Base-by-base conservation (phyloP, 1,139 yeast genomes). In the Pichia sp. region DNA sequence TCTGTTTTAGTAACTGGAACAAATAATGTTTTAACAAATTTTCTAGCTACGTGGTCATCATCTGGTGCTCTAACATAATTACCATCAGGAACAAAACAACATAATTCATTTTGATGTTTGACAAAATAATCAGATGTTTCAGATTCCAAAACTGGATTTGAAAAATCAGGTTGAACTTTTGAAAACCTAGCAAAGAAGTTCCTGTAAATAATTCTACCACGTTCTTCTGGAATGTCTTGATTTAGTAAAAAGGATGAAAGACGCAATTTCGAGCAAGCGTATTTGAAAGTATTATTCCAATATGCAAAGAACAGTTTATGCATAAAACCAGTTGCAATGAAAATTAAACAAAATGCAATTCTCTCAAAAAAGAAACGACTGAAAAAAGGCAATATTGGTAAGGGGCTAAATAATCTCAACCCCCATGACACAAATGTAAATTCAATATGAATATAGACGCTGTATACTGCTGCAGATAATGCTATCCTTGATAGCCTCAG, bases 1-100 rank as follows among this genome's bases (percentile, higher is more conserved):
- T 90, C 96, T 55, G 82, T 84, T 54, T 80, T 83, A 1, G 95
- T 84, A 3, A 92, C 97, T 0, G 87, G 78, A 4, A 86, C 82
- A 64, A 94, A 92, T 50, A 89, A 64, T 41, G 74, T 73, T 55
- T 76, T 79, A 32, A 82, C 74, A 53, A 72, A 78, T 39, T 70
- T 74, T 51, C 89, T 70, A 0, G 94, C 78, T 27, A 84, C 78
- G 9, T 81, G 80, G 58, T 89, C 97, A 51, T 77, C 76, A 48
- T 78, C 83, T 1, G 98, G 98, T 0, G 90, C 98, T 44, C 98
- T 76, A 33, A 89, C 79, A 57, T 77, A 83, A 40, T 70, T 69
- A 3, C 99, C 98, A 63, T 87, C 82, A 1, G 87, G 87, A 3
- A 82, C 75, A 59, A 84, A 85, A 41, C 68, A 71, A 3, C 83